These are phyloP conservation scores for Coemansia sp. DNA, from an alignment of 192 early-diverging fungal genomes.

Conservation along the genomic window DNA sequence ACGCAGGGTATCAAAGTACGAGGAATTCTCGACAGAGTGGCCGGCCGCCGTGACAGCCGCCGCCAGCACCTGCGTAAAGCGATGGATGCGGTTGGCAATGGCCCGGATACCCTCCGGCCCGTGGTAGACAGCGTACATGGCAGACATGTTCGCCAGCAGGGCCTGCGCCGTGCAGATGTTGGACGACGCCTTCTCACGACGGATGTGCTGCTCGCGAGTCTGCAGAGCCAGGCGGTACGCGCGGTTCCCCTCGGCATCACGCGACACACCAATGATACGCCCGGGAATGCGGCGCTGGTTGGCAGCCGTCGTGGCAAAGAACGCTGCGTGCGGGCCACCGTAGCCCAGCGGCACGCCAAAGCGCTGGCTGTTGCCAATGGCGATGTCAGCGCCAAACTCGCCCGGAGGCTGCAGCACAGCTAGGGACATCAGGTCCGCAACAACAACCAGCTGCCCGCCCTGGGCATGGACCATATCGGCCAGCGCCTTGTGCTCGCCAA, in stretches of 20 bases:
- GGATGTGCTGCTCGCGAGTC: conserved; percentile 98
- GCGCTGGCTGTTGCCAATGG: conserved; percentile 93
- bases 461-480: conserved; percentile 69
- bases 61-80: conserved; percentile 79
- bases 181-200: conserved; percentile 95
- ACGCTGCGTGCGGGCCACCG: conserved; percentile 98
- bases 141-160: conserved; percentile 98
- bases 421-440: conserved; percentile 90
- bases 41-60: conserved; percentile 67
- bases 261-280: conserved; percentile 91
- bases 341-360: conserved; percentile 99
- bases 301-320: conserved; percentile 89
- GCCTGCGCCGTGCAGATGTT: conserved; percentile 99
- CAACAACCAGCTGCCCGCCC: conserved; percentile 84
- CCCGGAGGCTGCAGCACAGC: conserved; percentile 87
- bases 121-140: conserved; percentile 99
- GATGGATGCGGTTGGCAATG: conserved; percentile 92
- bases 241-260: conserved; percentile 77
- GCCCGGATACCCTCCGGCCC: conserved; percentile 86
- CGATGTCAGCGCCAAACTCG: conserved; percentile 97
- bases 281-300: conserved; percentile 96
- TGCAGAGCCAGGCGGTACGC: conserved; percentile 95
- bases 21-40: conserved; percentile 71
- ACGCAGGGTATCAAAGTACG: conserved; percentile 95
- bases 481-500: conserved; percentile 78